Percentiles rank a stretch among this genome's conserved stretches.
Evolutionary conservation across 805 yeast genomes (phyloP).

Genomic region (Wickerhamiella sergipiensis): DNA sequence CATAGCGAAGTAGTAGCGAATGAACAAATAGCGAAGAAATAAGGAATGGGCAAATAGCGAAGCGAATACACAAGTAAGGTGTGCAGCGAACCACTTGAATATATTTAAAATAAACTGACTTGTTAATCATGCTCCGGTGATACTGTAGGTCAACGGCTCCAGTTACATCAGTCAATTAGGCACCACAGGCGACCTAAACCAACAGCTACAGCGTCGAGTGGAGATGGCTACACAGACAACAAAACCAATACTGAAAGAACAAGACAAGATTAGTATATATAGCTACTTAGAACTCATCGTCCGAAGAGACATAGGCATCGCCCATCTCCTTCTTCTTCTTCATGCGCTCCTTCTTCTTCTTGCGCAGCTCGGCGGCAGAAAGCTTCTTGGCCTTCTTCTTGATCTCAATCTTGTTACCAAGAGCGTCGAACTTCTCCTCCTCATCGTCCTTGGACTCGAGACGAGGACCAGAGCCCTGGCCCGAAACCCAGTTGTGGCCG

Average conservation of each 20-base stretch:
- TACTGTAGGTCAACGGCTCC: too few species aligned
- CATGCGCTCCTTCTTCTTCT: conserved; percentile 99
- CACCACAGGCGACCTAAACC: too few species aligned
- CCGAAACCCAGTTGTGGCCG: conserved; percentile 99
- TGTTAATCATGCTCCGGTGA: too few species aligned
- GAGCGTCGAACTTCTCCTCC: conserved; percentile 98
- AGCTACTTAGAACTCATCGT: conserved; percentile 56
- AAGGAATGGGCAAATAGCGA: too few species aligned
- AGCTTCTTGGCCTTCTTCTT: conserved; percentile 95
- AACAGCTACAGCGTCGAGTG: too few species aligned
- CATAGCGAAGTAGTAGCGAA: too few species aligned
- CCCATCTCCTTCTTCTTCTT: conserved; percentile 99
- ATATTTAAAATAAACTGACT: too few species aligned
- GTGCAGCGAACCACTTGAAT: too few species aligned
- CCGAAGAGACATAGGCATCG: conserved; percentile 98
- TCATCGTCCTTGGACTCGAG: conserved; percentile 85
- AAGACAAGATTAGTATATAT: neutral
- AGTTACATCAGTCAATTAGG: too few species aligned
- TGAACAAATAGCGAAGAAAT: too few species aligned
- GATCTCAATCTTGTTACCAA: conserved; percentile 98
- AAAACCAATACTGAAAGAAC: neutral
- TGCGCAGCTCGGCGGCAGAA: conserved; percentile 97
- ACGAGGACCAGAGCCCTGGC: conserved; percentile 99
- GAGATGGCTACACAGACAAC: too few species aligned
- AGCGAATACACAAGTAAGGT: too few species aligned